Evolutionary conservation across 768 basidiomycete genomes (phyloP).

Genomic region (Solioccasus polychromus): DNA sequence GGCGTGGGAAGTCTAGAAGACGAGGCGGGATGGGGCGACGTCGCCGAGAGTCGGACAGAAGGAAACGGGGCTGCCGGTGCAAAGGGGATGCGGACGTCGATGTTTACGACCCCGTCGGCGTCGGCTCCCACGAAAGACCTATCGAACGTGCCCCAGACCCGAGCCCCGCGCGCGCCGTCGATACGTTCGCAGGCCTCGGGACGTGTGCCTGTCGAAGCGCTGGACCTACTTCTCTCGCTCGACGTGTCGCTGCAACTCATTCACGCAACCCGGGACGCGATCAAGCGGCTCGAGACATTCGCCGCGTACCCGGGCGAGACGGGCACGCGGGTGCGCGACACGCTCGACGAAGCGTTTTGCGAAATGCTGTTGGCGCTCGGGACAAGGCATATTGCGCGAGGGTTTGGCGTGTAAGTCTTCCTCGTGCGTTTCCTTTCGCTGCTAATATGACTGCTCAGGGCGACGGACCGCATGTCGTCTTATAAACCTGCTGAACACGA

Average conservation of each 20-base stretch:
- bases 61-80: not conserved
- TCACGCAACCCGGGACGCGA: conserved; percentile 85
- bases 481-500: conserved; percentile 89
- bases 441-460: too few species aligned
- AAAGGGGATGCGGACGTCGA: not conserved
- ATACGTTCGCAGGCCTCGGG: conserved; percentile 19
- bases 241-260: conserved; percentile 90
- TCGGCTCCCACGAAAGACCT: not conserved
- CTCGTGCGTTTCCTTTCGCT: not conserved
- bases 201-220: conserved; percentile 27
- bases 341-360: conserved; percentile 92
- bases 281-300: conserved; percentile 93
- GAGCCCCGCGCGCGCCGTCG: not conserved
- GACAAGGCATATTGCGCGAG: conserved; percentile 75
- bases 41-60: conserved; percentile 9
- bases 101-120: not conserved
- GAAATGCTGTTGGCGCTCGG: conserved; percentile 75
- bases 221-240: conserved; percentile 89
- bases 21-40: conserved; percentile 26
- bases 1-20: conserved; percentile 13
- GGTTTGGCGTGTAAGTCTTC: conserved; percentile 67
- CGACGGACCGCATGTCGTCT: conserved; percentile 83
- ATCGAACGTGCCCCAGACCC: not conserved
- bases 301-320: conserved; percentile 81
- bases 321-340: conserved; percentile 85